phyloP scores from a whole-genome alignment of 805 yeast genomes.

The Metschnikowia borealis region DNA sequence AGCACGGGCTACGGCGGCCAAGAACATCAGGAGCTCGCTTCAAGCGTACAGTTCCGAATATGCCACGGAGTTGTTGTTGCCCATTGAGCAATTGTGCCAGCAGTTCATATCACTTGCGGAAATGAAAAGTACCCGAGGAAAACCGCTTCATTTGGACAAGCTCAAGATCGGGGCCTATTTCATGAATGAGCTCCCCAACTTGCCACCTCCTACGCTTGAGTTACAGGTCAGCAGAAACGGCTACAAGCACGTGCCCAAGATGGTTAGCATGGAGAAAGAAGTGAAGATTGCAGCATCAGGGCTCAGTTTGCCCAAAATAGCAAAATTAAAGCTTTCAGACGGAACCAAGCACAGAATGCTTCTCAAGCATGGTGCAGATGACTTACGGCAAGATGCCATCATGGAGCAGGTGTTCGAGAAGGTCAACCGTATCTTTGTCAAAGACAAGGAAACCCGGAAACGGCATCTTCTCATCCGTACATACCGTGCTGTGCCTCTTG shows the following conservation, averaged over 20 bases:
- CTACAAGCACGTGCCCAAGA: constrained; percentile 45
- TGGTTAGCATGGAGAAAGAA: constrained; percentile 41
- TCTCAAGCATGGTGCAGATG: constrained; percentile 85
- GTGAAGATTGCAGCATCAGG: constrained; percentile 76
- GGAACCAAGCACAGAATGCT: constrained; percentile 60
- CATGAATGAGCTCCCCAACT: constrained; percentile 43
- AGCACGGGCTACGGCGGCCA: constrained; percentile 47
- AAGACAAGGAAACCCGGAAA: constrained; percentile 52
- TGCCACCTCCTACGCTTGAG: constrained; percentile 68
- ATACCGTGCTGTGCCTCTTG: constrained; percentile 85
- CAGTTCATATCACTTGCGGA: constrained; percentile 51
- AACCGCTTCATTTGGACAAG: constrained; percentile 28
- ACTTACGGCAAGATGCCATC: constrained; percentile 89
- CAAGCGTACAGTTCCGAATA: constrained; percentile 21
- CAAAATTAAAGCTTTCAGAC: constrained; percentile 48
- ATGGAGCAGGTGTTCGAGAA: constrained; percentile 96
- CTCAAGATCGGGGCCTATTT: constrained; percentile 43
- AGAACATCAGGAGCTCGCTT: constrained; percentile 42
- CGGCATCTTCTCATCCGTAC: constrained; percentile 68
- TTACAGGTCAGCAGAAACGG: constrained; percentile 41
- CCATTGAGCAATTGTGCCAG: constrained; percentile 49
- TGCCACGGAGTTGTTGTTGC: constrained; percentile 29
- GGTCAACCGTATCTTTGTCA: constrained; percentile 62
- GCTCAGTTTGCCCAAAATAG: constrained; percentile 80
- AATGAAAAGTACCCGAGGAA: constrained; percentile 35